Percentiles rank a stretch among this genome's conserved stretches.
Evolutionary conservation across 2,329 filamentous ascomycete genomes (phyloP).

Genomic region (Alternaria triticimaculans): DNA sequence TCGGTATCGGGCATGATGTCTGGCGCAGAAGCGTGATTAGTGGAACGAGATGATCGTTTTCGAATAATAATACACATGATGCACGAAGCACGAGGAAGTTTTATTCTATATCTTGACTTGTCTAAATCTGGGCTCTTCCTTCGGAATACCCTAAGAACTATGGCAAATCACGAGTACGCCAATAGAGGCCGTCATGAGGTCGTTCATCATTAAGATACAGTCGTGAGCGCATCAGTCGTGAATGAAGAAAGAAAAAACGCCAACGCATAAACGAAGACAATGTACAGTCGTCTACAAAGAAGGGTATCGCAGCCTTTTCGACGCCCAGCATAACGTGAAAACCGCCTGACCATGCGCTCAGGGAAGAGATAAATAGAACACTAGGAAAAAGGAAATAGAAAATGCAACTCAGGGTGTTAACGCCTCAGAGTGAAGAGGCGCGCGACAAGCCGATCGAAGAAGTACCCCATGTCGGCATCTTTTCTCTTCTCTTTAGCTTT

Average conservation of each 20-base stretch:
- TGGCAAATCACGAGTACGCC: neutral
- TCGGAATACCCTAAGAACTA: neutral
- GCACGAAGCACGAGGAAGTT: neutral
- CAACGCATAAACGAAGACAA: neutral
- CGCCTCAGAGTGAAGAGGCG: constrained; percentile 34
- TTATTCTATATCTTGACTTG: neutral
- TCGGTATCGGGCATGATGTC: neutral
- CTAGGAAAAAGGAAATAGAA: neutral
- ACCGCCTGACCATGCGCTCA: neutral
- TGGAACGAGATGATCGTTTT: neutral
- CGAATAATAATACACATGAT: neutral
- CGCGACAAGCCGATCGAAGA: constrained; percentile 49
- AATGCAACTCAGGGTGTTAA: neutral
- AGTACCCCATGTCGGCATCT: constrained; percentile 44
- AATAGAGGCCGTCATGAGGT: neutral
- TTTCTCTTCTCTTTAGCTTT: constrained; percentile 27
- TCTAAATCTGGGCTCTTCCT: neutral
- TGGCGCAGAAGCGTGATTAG: neutral
- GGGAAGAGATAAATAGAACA: neutral
- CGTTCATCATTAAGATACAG: neutral
- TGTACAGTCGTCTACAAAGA: neutral
- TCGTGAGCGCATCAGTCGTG: neutral
- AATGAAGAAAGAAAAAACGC: neutral
- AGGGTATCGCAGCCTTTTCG: constrained; percentile 6
- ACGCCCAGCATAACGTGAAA: neutral